These are phyloP conservation scores for Aspergillus unguis DNA, from an alignment of 2,329 filamentous ascomycete species.

Conservation along the genomic window DNA sequence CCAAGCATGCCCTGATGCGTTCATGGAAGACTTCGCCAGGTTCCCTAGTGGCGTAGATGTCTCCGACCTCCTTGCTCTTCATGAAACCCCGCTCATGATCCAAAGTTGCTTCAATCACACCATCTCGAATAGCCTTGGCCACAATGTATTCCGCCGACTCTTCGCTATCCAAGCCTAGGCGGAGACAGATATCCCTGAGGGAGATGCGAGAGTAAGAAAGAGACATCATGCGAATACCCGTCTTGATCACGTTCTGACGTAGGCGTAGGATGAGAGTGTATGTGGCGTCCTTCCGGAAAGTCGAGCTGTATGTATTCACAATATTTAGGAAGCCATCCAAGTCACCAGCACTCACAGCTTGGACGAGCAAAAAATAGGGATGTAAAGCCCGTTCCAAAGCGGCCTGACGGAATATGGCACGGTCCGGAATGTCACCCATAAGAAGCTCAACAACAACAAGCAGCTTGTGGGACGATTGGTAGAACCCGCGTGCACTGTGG, in stretches of 20 bases:
- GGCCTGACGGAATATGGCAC: conserved; percentile 86
- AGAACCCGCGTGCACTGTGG: conserved; percentile 85
- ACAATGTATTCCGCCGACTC: conserved; percentile 99
- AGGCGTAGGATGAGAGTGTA: conserved; percentile 93
- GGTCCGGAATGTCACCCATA: conserved; percentile 98
- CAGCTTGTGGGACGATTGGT: conserved; percentile 95
- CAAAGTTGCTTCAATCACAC: conserved; percentile 91
- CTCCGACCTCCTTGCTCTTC: conserved; percentile 96
- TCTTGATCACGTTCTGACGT: conserved; percentile 98
- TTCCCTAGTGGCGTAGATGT: conserved; percentile 93
- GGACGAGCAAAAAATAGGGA: conserved; percentile 90
- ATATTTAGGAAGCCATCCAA: conserved; percentile 87
- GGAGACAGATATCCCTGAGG: conserved; percentile 93
- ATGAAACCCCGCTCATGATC: conserved; percentile 95
- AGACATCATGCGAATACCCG: conserved; percentile 98
- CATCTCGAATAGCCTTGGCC: conserved; percentile 95
- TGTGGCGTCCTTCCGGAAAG: conserved; percentile 89
- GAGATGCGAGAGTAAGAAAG: conserved; percentile 97
- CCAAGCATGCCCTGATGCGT: conserved; percentile 85
- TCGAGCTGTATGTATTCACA: conserved; percentile 74
- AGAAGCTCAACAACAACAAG: conserved; percentile 91
- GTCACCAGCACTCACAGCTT: conserved; percentile 94
- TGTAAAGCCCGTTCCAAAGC: conserved; percentile 81
- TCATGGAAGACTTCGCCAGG: conserved; percentile 97
- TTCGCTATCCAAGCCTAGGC: conserved; percentile 87